Base-by-base conservation (phyloP, 257 asterid species). In the Jacaranda mimosifolia region DNA sequence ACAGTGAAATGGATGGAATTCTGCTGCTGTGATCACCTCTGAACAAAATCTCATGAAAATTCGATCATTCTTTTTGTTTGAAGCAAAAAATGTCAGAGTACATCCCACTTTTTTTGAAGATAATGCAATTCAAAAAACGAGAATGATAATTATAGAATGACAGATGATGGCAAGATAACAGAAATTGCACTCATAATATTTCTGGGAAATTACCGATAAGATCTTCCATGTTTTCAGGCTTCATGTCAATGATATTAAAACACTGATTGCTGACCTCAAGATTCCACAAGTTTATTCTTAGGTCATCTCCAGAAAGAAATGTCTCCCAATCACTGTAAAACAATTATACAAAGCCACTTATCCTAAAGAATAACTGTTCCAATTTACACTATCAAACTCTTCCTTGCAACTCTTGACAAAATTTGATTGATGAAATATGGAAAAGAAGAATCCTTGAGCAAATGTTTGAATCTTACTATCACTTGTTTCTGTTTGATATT, bases 21-120 rank as follows among this genome's bases (percentile, higher is more conserved):
- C 93, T 38, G 94, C 89, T 56, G 94, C 87, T 74, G 97, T 92
- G 77, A 90, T 85, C 83, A 92, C 93, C 93, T 92, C 97, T 90
- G 69, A 52, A 83, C 38, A 81, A 74, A 46, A 74, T 77, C 76
- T 63, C 49, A 80, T 69, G 74, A 82, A 78, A 43, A 64, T 68
- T 40, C 19, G 58, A 72, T 84, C 74, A 86, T 45, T 74, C 60
- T 71, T 80, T 75, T 70, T 19, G 58, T 63, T 63, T 60, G 77
- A 45, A 15, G 62, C 38, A 36, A 17, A 64, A 45, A 51, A 51
- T 65, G 73, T 42, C 63, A 76, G 48, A 76, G 17, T 69, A 45
- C 32, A 0, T 26, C 32, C 32, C 32, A 26, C 32, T 26, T 26
- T 26, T 26, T 2, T 26, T 26, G 1, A 26, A 26, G 32, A 26